Evolutionary conservation across 768 basidiomycete species (phyloP), one percentile per base, ranked within the genome.

Genomic region (Zangia roseola): DNA sequence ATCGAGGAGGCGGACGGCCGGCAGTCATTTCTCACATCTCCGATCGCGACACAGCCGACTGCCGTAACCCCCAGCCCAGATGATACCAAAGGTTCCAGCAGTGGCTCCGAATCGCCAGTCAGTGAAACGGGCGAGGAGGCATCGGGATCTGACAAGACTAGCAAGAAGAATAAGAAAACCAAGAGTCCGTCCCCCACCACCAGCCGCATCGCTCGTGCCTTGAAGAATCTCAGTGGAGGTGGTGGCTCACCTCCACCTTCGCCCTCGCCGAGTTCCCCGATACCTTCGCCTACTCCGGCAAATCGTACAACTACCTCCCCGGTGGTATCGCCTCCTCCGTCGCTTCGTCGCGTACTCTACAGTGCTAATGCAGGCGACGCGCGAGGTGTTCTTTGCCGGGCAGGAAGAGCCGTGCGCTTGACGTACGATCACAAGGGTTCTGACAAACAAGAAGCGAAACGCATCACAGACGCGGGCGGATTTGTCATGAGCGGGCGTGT

Each of bases 391-490:
- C 78, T 99, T 16, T 94, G 90, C 63, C 86, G 97, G 38, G 82
- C 78, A 12, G 97, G 97, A 24, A 88, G 83, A 58, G 97, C 93
- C 5, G 84, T 98, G 4, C 80, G 97, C 38, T 71, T 99, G 62
- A 97, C 97, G 17, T 98, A 99, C 65, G 97, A 99, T 64, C 97
- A 99, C 76, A 99, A 99, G 68, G 97, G 97, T 25, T 86, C 88
- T 6, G 97, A 99, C 67, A 86, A 88, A 61, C 93, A 95, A 67
- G 97, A 99, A 70, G 94, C 94, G 17, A 97, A 97, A 71, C 82
- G 97, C 19, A 98, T 99, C 66, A 94, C 81, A 41, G 97, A 98
- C 63, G 97, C 97, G 0, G 97, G 97, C 10, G 97, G 97, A 2
- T 99, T 98, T 64, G 94, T 99, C 19, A 86, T 99, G 89, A 95